Evolutionary conservation across 306 rosid genomes (phyloP), one percentile per base, ranked within the genome.

Genomic region (Lablab purpureus): DNA sequence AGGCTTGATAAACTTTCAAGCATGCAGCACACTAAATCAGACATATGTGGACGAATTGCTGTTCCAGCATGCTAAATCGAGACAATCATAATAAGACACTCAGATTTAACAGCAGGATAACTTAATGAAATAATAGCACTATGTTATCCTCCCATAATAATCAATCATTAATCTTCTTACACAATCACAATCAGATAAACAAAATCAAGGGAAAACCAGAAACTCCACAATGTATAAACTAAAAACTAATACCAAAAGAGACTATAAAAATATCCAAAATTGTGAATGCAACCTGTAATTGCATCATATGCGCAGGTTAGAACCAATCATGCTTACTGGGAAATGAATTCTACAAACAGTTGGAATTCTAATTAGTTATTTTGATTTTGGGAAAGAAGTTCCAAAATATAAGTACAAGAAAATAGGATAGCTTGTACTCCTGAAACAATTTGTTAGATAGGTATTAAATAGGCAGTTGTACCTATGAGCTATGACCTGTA

Each of bases 1-100:
- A 95, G 93, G 89, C 99, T 92, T 46, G 97, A 95, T 84, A 95
- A 90, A 85, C 98, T 92, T 88, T 95, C 99, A 23, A 95, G 92
- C 99, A 95, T 95, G 85, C 98, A 94, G 84, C 97, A 92, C 75
- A 94, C 97, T 83, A 92, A 74, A 81, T 91, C 97, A 82, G 99
- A 86, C 83, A 95, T 85, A 80, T 91, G 97, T 23, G 97, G 87
- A 83, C 94, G 92, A 77, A 94, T 89, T 60, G 97, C 91, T 81
- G 80, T 81, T 77, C 99, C 97, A 73, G 99, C 99, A 82, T 94
- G 97, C 99, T 95, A 79, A 79, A 79, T 73, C 78, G 43, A 84
- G 64, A 62, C 64, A 41, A 58, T 22, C 75, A 80, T 4, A 40
- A 80, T 3, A 40, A 78, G 37, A 63, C 85, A 46, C 19, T 58